Evolutionary conservation across 768 basidiomycete genomes (phyloP).

Genomic region (Suillus weaverae): DNA sequence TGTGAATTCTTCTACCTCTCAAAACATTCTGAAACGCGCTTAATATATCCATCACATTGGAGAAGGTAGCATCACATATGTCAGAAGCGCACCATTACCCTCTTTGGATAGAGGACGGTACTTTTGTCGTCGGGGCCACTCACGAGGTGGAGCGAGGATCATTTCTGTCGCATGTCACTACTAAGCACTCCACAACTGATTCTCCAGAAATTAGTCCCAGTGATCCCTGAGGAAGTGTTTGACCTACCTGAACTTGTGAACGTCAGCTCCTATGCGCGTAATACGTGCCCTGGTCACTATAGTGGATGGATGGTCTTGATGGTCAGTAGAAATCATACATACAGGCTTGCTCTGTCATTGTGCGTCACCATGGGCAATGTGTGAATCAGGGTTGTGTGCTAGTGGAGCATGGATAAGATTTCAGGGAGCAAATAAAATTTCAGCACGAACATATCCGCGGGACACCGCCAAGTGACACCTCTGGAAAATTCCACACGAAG

Average conservation of each 20-base stretch:
- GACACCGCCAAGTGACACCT: neutral
- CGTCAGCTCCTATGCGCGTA: neutral
- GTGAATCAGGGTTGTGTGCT: neutral
- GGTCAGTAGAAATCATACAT: neutral
- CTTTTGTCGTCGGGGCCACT: constrained; percentile 5
- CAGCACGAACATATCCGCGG: neutral
- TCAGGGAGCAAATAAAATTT: neutral
- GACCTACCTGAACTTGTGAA: neutral
- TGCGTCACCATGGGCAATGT: neutral
- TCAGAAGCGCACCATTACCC: constrained; percentile 8
- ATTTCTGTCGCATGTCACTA: constrained; percentile 3
- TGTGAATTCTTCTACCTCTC: constrained; percentile 2
- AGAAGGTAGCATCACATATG: neutral
- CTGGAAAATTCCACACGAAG: neutral
- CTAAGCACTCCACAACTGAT: neutral
- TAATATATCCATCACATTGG: neutral
- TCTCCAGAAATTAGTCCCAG: neutral
- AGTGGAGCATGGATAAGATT: neutral
- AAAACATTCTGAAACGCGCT: neutral
- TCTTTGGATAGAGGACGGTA: constrained; percentile 9
- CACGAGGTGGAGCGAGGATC: constrained; percentile 18
- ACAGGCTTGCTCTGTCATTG: neutral
- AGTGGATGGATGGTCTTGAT: neutral
- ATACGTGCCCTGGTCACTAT: neutral
- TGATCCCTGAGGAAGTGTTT: neutral